Base-by-base conservation (phyloP, 1,284 basidiomycete genomes). In the Moesziomyces antarcticus region DNA sequence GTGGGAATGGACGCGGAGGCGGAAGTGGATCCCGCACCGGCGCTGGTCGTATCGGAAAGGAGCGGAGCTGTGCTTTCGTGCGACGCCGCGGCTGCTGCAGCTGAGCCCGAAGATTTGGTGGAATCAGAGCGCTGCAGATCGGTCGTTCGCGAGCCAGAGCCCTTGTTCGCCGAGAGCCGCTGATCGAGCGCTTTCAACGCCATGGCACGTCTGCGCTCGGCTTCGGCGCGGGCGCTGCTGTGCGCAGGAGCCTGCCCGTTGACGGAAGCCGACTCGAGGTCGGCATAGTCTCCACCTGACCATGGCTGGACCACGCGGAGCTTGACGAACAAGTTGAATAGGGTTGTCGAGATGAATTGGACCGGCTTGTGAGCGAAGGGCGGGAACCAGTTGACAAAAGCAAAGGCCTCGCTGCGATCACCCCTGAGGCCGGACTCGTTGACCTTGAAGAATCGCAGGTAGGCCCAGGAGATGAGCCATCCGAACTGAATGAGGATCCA, bases 361-460 rank as follows among this genome's bases (percentile, higher is more conserved):
- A 98, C 87, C 57, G 90, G 90, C 55, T 86, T 87, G 50, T 66
- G 60, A 16, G 76, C 45, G 81, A 95, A 90, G 24, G 94, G 93
- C 62, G 96, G 96, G 88, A 99, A 98, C 94, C 95, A 99, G 68
- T 90, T 90, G 33, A 94, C 88, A 78, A 99, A 91, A n/a, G 93
- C 91, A 82, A 99, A 99, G 0, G 95, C 97, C 84, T 98, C 97
- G 85, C 92, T 94, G 60, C 94, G 87, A 83, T 99, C 96, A 20
- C 96, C 96, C 40, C 87, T 78, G 74, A 86, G 86, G 52, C 86
- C 86, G 46, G 84, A 84, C 55, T 88, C 87, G 83, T 92, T 92
- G 3, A 88, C 91, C 86, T 97, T 97, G 88, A 97, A 94, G 87
- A 99, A 99, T 37, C 96, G 90, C 40, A 99, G 88, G 85, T 97